A percentile compares a stretch with the other conserved stretches of the same genome.
Evolutionary conservation across 192 early-diverging fungal genomes (phyloP).

Genomic region (Linnemannia hyalina): DNA sequence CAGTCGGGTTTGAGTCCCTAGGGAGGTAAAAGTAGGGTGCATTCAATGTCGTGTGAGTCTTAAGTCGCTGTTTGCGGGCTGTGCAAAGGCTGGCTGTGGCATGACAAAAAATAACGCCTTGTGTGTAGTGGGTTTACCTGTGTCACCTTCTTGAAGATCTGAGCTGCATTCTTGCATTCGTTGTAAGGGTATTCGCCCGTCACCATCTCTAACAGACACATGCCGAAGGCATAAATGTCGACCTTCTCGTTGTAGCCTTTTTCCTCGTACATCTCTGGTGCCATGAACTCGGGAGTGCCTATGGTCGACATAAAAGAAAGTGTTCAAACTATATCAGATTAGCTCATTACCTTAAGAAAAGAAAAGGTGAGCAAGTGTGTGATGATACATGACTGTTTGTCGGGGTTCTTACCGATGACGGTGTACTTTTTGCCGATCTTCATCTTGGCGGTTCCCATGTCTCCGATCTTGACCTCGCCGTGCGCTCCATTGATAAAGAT

Average conservation of each 20-base stretch:
- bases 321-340: background rate
- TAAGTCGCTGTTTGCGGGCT: background rate
- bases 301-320: background rate
- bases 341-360: background rate
- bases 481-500: slow-evolving; percentile 90
- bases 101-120: background rate
- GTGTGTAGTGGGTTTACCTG: slow-evolving; percentile 53
- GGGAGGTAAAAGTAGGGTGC: background rate
- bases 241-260: slow-evolving; percentile 87
- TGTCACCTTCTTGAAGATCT: slow-evolving; percentile 84
- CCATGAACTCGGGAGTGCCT: slow-evolving; percentile 86
- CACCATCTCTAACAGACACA: slow-evolving; percentile 87
- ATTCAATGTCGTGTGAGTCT: slow-evolving; percentile 5
- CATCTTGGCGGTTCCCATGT: slow-evolving; percentile 90
- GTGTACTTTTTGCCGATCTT: slow-evolving; percentile 88
- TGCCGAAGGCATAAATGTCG: slow-evolving; percentile 89
- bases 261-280: slow-evolving; percentile 90
- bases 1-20: slow-evolving; percentile 83
- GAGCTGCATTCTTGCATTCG: slow-evolving; percentile 86
- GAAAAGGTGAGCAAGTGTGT: background rate
- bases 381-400: background rate
- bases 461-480: slow-evolving; percentile 88
- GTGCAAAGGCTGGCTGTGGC: background rate
- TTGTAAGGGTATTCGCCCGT: slow-evolving; percentile 87
- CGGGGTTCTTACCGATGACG: slow-evolving; percentile 71